Conservation (phyloP, 306 rosid species). For the Prunus mume region DNA sequence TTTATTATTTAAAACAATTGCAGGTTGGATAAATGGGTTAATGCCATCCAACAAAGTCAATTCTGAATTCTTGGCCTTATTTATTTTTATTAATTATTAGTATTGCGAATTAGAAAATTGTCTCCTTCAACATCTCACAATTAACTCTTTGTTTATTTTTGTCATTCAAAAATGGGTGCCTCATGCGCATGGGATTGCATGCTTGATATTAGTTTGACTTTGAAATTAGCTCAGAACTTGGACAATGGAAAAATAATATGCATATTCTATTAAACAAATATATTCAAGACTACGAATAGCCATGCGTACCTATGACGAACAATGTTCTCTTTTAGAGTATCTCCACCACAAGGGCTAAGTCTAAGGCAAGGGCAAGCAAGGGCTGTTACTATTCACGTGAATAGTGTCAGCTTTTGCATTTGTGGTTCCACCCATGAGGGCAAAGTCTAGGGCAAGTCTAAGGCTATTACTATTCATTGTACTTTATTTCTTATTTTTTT, state of each 20-base stretch:
- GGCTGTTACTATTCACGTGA: no score
- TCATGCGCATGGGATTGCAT: slow-evolving; percentile 16
- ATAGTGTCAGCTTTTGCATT: no score
- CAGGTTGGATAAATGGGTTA: neutral
- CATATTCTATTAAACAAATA: no score
- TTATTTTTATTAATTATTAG: neutral
- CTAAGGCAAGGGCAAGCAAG: no score
- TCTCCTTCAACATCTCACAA: neutral
- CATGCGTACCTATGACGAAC: no score
- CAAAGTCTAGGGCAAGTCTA: no score
- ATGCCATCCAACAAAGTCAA: slow-evolving; percentile 1
- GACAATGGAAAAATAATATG: neutral
- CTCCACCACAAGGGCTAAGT: no score
- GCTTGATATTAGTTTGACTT: neutral
- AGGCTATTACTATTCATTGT: no score
- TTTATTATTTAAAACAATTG: neutral
- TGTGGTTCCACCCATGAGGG: no score
- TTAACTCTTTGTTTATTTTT: neutral
- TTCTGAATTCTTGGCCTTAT: neutral
- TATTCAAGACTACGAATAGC: no score
- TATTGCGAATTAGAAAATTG: neutral
- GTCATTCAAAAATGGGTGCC: neutral
- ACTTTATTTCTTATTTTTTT: no score
- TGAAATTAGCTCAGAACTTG: neutral
- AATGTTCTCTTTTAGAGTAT: no score